A percentile compares a stretch with the other conserved stretches of the same genome.
Evolutionary conservation across 306 rosid genomes (phyloP).

Genomic region (Sechiopsis laciniata): DNA sequence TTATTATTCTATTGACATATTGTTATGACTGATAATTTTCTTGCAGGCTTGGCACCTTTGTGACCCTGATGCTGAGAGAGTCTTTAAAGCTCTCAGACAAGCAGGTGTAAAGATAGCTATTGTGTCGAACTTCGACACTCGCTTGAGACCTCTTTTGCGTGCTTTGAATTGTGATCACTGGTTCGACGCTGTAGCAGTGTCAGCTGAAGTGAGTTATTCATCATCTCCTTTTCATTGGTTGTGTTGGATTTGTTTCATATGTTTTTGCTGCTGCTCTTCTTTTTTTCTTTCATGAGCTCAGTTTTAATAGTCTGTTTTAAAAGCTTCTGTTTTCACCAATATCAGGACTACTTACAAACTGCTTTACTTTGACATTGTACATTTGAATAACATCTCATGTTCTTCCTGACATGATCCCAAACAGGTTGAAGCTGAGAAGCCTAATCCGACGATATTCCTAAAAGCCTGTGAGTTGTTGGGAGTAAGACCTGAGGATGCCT

Average conservation of each 20-base stretch:
- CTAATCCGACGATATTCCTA: too few species aligned
- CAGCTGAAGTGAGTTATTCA: slow-evolving; percentile 77
- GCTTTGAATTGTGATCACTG: slow-evolving; percentile 76
- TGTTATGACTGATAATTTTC: slow-evolving; percentile 24
- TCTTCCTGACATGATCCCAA: too few species aligned
- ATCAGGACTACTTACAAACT: too few species aligned
- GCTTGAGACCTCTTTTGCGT: slow-evolving; percentile 72
- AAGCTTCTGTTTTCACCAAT: too few species aligned
- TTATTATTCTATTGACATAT: background rate
- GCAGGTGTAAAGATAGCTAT: slow-evolving; percentile 77
- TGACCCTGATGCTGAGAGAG: slow-evolving; percentile 75
- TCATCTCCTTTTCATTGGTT: background rate
- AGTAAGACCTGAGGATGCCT: too few species aligned
- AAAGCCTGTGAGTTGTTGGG: too few species aligned
- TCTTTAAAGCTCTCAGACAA: slow-evolving; percentile 61
- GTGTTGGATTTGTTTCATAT: background rate
- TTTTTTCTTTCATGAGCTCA: background rate
- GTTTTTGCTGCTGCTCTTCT: background rate
- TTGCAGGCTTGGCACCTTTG: slow-evolving; percentile 90
- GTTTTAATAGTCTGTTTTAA: background rate
- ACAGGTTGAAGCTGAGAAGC: too few species aligned
- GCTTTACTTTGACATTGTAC: too few species aligned
- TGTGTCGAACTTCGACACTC: slow-evolving; percentile 89
- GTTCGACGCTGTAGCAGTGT: slow-evolving; percentile 97
- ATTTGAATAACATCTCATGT: too few species aligned